Evolutionary conservation across 129 eudicot genomes (phyloP).

Genomic region (Arctium lappa): DNA sequence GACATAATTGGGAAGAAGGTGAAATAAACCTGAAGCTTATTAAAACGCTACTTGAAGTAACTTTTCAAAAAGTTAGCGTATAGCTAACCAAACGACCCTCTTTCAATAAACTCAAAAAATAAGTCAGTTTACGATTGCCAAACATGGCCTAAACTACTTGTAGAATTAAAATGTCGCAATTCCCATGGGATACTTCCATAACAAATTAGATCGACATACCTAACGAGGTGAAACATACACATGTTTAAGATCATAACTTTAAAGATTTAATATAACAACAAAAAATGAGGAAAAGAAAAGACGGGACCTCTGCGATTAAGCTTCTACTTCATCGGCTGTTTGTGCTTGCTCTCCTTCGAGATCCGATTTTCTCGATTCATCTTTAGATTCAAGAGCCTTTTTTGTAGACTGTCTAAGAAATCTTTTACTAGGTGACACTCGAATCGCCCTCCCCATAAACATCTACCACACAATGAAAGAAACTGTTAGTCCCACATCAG

Average conservation of each 20-base stretch:
- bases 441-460: conserved; percentile 79
- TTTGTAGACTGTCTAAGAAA: conserved; percentile 69
- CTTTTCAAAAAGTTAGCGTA: no score
- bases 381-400: conserved; percentile 34
- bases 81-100: no score
- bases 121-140: no score
- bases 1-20: no score
- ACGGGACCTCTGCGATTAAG: conserved; percentile 5
- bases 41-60: no score
- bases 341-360: conserved; percentile 26
- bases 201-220: not conserved
- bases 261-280: conserved; percentile 5
- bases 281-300: conserved; percentile 1
- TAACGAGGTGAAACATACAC: not conserved
- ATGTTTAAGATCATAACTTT: not conserved
- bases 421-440: conserved; percentile 60
- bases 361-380: conserved; percentile 18
- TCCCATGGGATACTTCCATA: no score
- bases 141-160: no score
- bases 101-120: no score
- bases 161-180: no score
- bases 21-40: no score
- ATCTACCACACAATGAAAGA: conserved; percentile 34
- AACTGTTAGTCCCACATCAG: not conserved
- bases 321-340: conserved; percentile 21